Evolutionary conservation across 225 moss, liverwort and hornwort genomes (phyloP), one percentile per base, ranked within the genome.

Genomic region (Pseudisothecium myosuroides): DNA sequence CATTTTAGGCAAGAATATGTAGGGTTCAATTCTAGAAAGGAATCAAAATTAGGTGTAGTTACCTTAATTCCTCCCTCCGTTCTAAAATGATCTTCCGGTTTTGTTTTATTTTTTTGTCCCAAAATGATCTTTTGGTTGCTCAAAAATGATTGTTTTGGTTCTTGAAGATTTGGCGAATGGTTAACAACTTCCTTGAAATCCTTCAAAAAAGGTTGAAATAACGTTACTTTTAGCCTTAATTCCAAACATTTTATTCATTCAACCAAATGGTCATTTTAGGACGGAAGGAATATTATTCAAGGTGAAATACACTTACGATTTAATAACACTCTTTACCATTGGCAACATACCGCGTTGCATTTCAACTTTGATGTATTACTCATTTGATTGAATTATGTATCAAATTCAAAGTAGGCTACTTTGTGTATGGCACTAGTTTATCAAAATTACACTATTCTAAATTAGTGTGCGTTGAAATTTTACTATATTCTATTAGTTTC

Each of bases 21-120:
- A 17, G 18, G 17, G 54, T 18, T 54, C 5, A 7, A 7, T 54
- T 54, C 18, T 54, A 54, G 54, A 54, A 54, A 17, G 18, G 54
- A 7, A 18, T 7, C 18, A 54, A 54, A 54, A 54, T 18, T 54
- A 54, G 54, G 54, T 54, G 17, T 54, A 54, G 54, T 54, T 54
- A 54, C 17, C 54, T 54, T 54, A 55, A 67, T n/a, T 15, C 43
- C 15, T 43, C 43, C n/a, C n/a, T 37, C 14, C 0, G 2, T 41
- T 5, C 5, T 14, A 23, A 39, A n/a, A 11, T 23, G 2, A 7
- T 22, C n/a, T 12, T 68, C 1, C 0, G 0, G 4, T 34, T 26
- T 10, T 21, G 19, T 10, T 21, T 58, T 21, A 58, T 58, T 58
- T 58, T 58, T 58, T 58, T 9, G 22, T 58, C 58, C 22, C 9